Evolutionary conservation across 352 stramenopile genomes (phyloP).

Genomic region (Peronospora belbahrii): DNA sequence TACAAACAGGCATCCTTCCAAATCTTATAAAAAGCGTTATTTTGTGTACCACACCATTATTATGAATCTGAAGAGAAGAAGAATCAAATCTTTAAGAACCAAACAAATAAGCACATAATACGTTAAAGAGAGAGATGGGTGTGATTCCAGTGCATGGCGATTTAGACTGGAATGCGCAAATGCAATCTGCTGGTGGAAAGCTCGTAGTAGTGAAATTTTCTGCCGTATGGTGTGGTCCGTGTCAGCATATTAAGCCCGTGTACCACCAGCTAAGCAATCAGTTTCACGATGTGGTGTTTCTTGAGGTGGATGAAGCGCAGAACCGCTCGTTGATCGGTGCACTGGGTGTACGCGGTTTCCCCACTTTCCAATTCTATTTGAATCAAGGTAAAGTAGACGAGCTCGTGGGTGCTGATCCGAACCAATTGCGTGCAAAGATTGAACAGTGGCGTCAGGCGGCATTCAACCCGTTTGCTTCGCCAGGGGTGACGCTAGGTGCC

Average conservation of each 20-base stretch:
- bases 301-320: conserved; percentile 78
- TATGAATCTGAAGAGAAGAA: too few species aligned
- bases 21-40: too few species aligned
- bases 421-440: conserved; percentile 79
- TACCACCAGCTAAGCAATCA: conserved; percentile 74
- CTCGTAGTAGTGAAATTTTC: conserved; percentile 88
- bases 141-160: conserved; percentile 67
- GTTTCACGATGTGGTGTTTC: conserved; percentile 84
- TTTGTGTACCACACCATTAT: too few species aligned
- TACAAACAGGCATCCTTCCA: too few species aligned
- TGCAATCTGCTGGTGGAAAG: conserved; percentile 67
- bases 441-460: conserved; percentile 81
- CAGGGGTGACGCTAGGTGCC: conserved; percentile 51
- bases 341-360: conserved; percentile 78
- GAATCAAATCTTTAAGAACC: too few species aligned
- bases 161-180: conserved; percentile 73
- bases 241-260: conserved; percentile 82
- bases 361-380: conserved; percentile 90
- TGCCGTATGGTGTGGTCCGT: conserved; percentile 77
- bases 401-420: conserved; percentile 77
- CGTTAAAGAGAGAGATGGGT: conserved; percentile 44
- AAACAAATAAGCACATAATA: too few species aligned
- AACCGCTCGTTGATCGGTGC: conserved; percentile 77
- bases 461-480: conserved; percentile 80
- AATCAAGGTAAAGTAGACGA: conserved; percentile 85